Base-by-base conservation (phyloP, 2,329 filamentous ascomycete genomes). In the Fusarium scirpi region DNA sequence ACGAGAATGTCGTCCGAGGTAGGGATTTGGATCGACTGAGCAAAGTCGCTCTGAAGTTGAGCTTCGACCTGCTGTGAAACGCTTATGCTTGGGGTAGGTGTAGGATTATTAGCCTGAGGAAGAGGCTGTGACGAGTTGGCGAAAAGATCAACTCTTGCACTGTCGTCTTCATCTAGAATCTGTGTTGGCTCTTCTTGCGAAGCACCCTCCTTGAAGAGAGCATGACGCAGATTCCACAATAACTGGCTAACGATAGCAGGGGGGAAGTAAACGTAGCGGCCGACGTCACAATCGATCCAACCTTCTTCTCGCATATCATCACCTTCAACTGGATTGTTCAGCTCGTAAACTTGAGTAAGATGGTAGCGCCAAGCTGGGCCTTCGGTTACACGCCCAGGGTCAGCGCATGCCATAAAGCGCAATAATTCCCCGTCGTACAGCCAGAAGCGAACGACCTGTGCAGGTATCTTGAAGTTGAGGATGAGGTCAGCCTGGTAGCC, bases 391-490 rank as follows among this genome's bases (percentile, higher is more conserved):
- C 86, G 1, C 0, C 83, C 80, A 1, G 80, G 76, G 0, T 85
- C 82, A 18, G 90, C 82, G 13, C 82, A 82, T 16, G 87, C 88
- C 84, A 91, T 89, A 73, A 90, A 90, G 55, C 81, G 84, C 11
- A 91, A 77, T 58, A 85, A 78, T 82, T 85, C 32, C 74, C 78
- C 18, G 81, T 87, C 82, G 69, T 90, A 89, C 18, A 91, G 81
- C 90, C 90, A 92, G 71, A 90, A 82, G n/a, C 89, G 87, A 20
- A 78, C 81, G 8, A 90, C 86, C 18, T 83, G 81, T 5, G 80
- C 74, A 3, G 88, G 87, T 24, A 91, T 83, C 51, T 82, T 84
- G 79, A 87, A 90, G 18, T 80, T 78, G 45, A 89, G 82, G 62
- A 87, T 86, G 55, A 91, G 82, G 72, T 90, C 84, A 58, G 87